Evolutionary conservation across 768 basidiomycete genomes (phyloP), one percentile per base, ranked within the genome.

Genomic region (Amanita inopinata): DNA sequence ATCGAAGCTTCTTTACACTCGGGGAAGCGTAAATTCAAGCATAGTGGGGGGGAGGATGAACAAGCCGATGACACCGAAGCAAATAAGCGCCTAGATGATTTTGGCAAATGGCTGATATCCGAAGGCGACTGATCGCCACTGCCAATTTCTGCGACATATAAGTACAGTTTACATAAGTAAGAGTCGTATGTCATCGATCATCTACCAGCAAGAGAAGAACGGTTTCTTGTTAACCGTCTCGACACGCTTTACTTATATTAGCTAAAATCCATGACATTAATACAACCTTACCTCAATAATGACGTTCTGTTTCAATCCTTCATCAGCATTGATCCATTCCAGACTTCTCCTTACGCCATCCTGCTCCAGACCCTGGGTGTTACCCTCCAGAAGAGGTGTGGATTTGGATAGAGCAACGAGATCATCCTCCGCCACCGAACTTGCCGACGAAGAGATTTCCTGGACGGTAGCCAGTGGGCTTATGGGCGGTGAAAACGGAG

Each of bases 21-120:
- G 19, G 93, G 92, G 37, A 82, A 78, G 58, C 82, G 92, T 56
- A 67, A 79, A 31, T 97, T 85, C 69, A 74, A 69, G 49, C 82
- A 84, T 41, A 83, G 77, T 46, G 89, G 86, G 6, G 65, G 64
- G 18, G 73, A 71, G 2, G 80, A 81, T n/a, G 78, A 76, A 2
- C 78, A 73, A 42, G 80, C 70, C 5, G 78, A 75, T 15, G 78
- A 73, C 2, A 83, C 76, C 3, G 85, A 82, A 38, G 80, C 73
- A 31, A 88, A 83, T 69, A 75, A 77, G 56, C 78, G 92, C 34
- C 60, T 97, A 55, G 92, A 94, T 41, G 75, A 80, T 58, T 96
- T 94, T 56, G 87, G 88, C 0, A 63, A 78, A 28, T 94, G 91
- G 91, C 66, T 96, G 34, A 71, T 91, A 63, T 72, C 74, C 6